Conservation (phyloP, 495 filamentous ascomycete species). For the Collariella sp. region DNA sequence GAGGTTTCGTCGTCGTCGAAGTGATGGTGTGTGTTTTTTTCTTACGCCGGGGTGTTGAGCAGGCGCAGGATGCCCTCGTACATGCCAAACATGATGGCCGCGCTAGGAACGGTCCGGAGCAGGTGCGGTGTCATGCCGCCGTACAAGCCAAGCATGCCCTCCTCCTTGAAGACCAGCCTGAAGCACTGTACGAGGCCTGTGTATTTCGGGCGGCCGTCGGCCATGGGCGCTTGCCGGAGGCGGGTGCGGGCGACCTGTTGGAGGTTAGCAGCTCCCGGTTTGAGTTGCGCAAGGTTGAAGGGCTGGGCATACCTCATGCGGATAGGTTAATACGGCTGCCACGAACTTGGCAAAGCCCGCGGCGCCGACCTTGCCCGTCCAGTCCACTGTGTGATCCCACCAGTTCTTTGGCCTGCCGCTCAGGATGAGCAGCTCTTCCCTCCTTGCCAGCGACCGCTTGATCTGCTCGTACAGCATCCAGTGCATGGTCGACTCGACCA, state of each 20-base stretch:
- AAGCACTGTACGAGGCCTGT: slow-evolving; percentile 77
- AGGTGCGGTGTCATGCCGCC: slow-evolving; percentile 83
- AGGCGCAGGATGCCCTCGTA: slow-evolving; percentile 73
- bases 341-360: slow-evolving; percentile 75
- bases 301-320: slow-evolving; percentile 61
- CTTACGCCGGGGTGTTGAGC: slow-evolving; percentile 26
- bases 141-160: slow-evolving; percentile 73
- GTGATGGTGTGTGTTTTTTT: too few species aligned
- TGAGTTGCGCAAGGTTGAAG: not conserved
- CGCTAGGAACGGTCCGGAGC: slow-evolving; percentile 76
- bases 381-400: slow-evolving; percentile 58
- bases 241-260: slow-evolving; percentile 66
- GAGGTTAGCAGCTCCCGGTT: slow-evolving; percentile 1
- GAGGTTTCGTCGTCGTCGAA: too few species aligned
- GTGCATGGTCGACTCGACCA: slow-evolving; percentile 77
- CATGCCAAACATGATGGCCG: slow-evolving; percentile 86
- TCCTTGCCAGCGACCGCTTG: slow-evolving; percentile 54
- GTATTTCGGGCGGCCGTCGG: slow-evolving; percentile 67
- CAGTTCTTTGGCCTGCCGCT: slow-evolving; percentile 47
- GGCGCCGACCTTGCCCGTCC: slow-evolving; percentile 63
- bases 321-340: slow-evolving; percentile 74
- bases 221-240: slow-evolving; percentile 68
- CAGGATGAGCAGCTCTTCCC: slow-evolving; percentile 45
- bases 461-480: slow-evolving; percentile 82
- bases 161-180: slow-evolving; percentile 70